Evolutionary conservation across 345 rosid genomes (phyloP).

Genomic region (Eucalyptus rudis): DNA sequence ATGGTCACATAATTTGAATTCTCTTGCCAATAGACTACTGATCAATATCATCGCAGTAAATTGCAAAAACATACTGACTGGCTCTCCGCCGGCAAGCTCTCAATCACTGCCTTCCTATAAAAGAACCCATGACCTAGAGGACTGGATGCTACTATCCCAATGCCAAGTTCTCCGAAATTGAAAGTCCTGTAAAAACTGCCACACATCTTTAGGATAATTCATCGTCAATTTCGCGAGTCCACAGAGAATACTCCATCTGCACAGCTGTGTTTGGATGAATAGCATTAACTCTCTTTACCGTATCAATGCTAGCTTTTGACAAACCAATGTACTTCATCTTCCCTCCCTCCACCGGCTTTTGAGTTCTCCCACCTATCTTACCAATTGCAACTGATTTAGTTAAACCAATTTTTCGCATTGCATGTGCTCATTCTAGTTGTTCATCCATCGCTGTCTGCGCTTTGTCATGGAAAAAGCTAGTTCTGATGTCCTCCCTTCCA

Average conservation of each 20-base stretch:
- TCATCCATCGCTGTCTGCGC: neutral
- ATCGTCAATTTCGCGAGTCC: conserved; percentile 15
- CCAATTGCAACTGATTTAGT: neutral
- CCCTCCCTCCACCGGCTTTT: conserved; percentile 23
- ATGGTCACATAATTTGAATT: neutral
- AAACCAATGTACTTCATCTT: conserved; percentile 20
- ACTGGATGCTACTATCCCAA: conserved; percentile 36
- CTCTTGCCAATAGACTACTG: neutral
- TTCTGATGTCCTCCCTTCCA: neutral
- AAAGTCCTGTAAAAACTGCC: neutral
- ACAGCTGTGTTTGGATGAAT: conserved; percentile 16
- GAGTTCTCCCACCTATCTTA: conserved; percentile 17
- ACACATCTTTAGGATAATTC: neutral
- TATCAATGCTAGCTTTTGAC: conserved; percentile 17
- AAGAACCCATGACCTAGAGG: conserved; percentile 33
- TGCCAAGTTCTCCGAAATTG: conserved; percentile 12
- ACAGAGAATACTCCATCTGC: conserved; percentile 26
- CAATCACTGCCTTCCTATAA: conserved; percentile 19
- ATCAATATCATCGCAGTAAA: neutral
- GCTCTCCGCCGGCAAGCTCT: neutral
- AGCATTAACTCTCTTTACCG: conserved; percentile 22
- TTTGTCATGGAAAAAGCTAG: neutral
- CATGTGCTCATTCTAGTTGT: neutral
- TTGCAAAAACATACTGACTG: neutral
- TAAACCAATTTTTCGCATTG: neutral